A percentile compares a stretch with the other conserved stretches of the same genome.
Evolutionary conservation across 306 rosid genomes (phyloP).

Genomic region (Dalbergia cultrata): DNA sequence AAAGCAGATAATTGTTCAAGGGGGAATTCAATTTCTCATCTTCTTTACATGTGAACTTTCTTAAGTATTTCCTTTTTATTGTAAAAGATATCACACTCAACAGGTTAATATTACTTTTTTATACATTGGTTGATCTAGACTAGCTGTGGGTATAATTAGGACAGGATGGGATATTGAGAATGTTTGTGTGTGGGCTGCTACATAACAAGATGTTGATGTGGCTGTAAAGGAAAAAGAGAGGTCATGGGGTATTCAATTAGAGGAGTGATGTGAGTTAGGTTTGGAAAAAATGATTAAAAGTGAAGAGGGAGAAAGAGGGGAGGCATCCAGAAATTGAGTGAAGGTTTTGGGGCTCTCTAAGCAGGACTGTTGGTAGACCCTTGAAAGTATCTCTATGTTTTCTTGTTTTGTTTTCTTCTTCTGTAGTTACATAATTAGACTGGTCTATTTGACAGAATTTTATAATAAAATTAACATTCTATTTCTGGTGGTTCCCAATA

Average conservation of each 20-base stretch:
- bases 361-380: too few relatives aligned
- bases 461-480: too few relatives aligned
- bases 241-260: too few relatives aligned
- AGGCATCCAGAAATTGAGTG: too few relatives aligned
- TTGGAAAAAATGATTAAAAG: too few relatives aligned
- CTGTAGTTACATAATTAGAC: background rate
- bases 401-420: background rate
- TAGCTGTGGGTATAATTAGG: background rate
- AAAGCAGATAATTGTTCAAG: background rate
- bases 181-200: too few relatives aligned
- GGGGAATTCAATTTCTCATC: background rate
- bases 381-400: background rate
- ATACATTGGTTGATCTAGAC: conserved; percentile 10
- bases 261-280: too few relatives aligned
- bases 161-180: too few relatives aligned
- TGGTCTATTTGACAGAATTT: background rate
- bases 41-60: background rate
- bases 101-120: background rate
- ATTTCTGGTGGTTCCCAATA: background rate
- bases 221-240: too few relatives aligned
- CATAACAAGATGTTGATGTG: too few relatives aligned
- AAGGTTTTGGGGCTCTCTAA: too few relatives aligned
- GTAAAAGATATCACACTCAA: background rate
- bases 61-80: background rate
- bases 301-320: too few relatives aligned